Conservation (phyloP, 2,329 filamentous ascomycete species). For the Pseudohalonectria lignicola region DNA sequence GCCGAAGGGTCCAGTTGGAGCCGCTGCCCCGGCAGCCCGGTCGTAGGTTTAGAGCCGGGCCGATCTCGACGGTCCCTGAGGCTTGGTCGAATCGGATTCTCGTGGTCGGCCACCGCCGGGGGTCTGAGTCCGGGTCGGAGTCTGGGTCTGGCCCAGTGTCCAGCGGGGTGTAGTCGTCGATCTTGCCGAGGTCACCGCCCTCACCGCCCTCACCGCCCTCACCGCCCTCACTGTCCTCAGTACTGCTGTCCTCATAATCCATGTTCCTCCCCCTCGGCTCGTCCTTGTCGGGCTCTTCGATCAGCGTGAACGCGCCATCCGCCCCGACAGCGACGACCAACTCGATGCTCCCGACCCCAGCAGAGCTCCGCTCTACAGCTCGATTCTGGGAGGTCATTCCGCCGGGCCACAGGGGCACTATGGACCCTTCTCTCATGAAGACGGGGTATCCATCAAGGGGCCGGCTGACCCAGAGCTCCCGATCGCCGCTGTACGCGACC, state of each 20-base stretch:
- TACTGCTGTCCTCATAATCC: not conserved
- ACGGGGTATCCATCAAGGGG: conserved; percentile 38
- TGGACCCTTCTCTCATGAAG: conserved; percentile 42
- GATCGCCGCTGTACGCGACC: conserved; percentile 43
- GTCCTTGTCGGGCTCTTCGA: conserved; percentile 27
- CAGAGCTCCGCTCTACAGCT: no score
- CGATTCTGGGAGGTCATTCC: no score
- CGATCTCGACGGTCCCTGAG: no score
- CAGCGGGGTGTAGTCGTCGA: not conserved
- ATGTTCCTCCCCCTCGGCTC: not conserved
- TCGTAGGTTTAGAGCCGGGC: no score
- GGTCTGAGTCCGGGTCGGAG: no score
- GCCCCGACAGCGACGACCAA: conserved; percentile 34
- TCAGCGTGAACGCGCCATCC: conserved; percentile 34
- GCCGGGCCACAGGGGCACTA: conserved; percentile 25
- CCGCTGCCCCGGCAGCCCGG: no score
- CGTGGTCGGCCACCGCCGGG: no score
- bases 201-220: not conserved
- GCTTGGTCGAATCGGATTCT: no score
- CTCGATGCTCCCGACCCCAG: conserved; percentile 34
- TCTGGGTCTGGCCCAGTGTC: no score
- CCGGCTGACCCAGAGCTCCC: conserved; percentile 39
- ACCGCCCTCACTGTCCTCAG: not conserved
- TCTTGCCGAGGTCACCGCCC: not conserved
- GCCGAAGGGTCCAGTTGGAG: no score